Evolutionary conservation across 2,329 filamentous ascomycete genomes (phyloP).

Genomic region (Didymella pomorum): DNA sequence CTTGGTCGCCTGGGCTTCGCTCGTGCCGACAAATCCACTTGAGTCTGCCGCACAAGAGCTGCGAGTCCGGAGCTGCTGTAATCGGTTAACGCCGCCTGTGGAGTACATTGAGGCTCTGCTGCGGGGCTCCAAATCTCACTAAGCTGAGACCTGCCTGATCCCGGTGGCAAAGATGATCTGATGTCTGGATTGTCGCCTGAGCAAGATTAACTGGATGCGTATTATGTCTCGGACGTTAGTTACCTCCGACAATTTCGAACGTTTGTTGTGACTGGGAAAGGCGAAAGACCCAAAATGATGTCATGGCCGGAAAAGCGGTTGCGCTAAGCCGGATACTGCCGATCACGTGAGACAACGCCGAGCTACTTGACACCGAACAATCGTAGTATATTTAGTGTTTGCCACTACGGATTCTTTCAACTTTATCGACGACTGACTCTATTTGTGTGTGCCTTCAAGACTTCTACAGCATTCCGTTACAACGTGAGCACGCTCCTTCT

Average conservation of each 20-base stretch:
- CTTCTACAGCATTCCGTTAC: neutral
- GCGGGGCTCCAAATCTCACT: constrained; percentile 18
- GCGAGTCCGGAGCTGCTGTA: neutral
- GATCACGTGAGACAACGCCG: neutral
- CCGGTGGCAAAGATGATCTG: neutral
- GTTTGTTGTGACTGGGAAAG: neutral
- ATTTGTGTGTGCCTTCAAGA: neutral
- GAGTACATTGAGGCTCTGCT: constrained; percentile 21
- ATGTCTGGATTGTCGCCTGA: neutral
- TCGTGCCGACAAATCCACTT: constrained; percentile 12
- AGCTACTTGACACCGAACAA: neutral
- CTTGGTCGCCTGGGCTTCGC: constrained; percentile 10
- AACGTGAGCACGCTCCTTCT: neutral
- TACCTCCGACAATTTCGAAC: neutral
- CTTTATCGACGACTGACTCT: too few relatives aligned
- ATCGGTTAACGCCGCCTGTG: constrained; percentile 6
- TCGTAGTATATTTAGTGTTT: neutral
- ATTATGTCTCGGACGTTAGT: neutral
- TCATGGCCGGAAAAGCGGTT: neutral
- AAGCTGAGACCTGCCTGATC: constrained; percentile 1
- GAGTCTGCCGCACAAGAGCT: neutral
- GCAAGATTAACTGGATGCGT: neutral
- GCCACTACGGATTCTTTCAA: neutral
- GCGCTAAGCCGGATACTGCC: neutral
- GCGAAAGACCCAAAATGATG: neutral